Base-by-base conservation (phyloP, 2,329 filamentous ascomycete genomes). In the Pyrenophora tritici-repentis region DNA sequence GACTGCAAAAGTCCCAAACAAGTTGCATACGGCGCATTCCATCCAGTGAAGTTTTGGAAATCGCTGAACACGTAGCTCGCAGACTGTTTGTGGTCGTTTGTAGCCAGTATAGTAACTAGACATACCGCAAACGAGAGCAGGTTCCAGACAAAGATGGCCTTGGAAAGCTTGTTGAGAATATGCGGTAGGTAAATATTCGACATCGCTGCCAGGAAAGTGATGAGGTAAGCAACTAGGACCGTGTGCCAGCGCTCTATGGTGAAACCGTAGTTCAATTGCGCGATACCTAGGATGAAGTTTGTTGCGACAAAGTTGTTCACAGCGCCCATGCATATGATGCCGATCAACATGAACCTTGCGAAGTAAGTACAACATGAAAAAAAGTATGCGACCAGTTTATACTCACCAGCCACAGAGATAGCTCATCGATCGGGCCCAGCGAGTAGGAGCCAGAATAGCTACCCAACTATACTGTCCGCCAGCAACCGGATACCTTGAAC, bases 391-490 rank as follows among this genome's bases (percentile, higher is more conserved):
- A 24, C 22, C 3, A 24, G 63, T 16, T 29, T 68, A 45, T 67
- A 73, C 71, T 53, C 67, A 70, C 74, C 73, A 75, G 17, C 74
- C 73, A 40, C 72, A 73, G 34, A 76, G 59, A 51, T 76, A 75
- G 10, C 66, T 70, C 24, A 74, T 63, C 6, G 68, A 69, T 52
- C 70, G 59, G 5, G 73, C 70, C 55, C 63, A 64, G 50, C 55
- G 61, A 10, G 62, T 76, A 2, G 82, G 82, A 4, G 82, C 79
- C 6, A 84, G 71, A 1, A 83, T 78, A 3, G 80, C 81, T 13
- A 83, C 81, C 82, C 83, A 83, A 1, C 76, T 80, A 59, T 84
- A 84, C 59, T 84, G 81, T 6, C 83, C 79, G 26, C 82, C 79
- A 7, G 81, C 81, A 17, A 83, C 75, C 0, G 82, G 82, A 56